Evolutionary conservation across 202 grass and related monocot genomes (phyloP).

Genomic region (Elaeis oleifera): DNA sequence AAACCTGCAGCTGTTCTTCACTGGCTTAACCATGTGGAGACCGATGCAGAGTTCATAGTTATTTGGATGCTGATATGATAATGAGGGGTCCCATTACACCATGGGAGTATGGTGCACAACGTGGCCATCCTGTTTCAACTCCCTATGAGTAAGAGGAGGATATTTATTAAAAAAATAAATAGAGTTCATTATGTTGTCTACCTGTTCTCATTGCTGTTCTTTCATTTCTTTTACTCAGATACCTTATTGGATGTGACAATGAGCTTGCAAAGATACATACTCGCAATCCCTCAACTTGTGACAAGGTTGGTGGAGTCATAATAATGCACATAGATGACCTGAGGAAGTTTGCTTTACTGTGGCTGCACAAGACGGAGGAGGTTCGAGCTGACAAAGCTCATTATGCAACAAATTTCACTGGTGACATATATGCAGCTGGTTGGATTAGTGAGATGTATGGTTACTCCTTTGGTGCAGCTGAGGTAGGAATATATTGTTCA

Average conservation of each 20-base stretch:
- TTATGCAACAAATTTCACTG: constrained; percentile 92
- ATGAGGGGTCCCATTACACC: constrained; percentile 90
- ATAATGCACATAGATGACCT: constrained; percentile 99
- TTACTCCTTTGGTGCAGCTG: constrained; percentile 87
- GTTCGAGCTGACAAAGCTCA: constrained; percentile 87
- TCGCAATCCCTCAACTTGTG: constrained; percentile 73
- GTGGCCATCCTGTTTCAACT: constrained; percentile 85
- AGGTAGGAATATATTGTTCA: constrained; percentile 36
- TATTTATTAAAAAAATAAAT: background rate
- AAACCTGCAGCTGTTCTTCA: constrained; percentile 95
- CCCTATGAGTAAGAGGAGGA: constrained; percentile 69
- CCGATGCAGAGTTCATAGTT: constrained; percentile 88
- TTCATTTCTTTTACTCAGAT: constrained; percentile 30
- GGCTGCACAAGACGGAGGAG: constrained; percentile 95
- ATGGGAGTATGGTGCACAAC: constrained; percentile 92
- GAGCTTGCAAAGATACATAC: constrained; percentile 90
- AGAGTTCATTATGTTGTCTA: background rate
- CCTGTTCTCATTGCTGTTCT: background rate
- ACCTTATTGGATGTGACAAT: constrained; percentile 93
- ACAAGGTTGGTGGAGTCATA: constrained; percentile 99
- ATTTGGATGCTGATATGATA: constrained; percentile 99
- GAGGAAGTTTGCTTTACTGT: constrained; percentile 66
- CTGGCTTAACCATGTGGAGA: constrained; percentile 87
- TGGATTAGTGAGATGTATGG: constrained; percentile 99
- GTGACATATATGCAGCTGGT: constrained; percentile 88